phyloP scores from a whole-genome alignment of 2,329 filamentous ascomycete genomes.

The Didymella pomorum region DNA sequence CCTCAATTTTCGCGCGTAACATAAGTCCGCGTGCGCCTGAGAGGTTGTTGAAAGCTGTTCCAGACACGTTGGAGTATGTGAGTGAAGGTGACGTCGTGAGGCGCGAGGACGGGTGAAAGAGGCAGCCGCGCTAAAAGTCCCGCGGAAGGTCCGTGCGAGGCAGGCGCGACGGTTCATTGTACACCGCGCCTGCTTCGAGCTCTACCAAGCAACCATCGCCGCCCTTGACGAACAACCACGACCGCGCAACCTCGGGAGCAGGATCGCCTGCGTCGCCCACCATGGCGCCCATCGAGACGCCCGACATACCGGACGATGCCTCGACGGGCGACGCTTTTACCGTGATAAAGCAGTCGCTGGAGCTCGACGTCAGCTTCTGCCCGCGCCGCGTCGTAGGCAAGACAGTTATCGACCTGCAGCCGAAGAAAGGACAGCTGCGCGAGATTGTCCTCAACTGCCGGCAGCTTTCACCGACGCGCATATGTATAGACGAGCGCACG shows the following conservation, averaged over 20 bases:
- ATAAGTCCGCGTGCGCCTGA: no score
- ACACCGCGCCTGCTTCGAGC: slow-evolving; percentile 16
- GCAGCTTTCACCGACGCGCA: slow-evolving; percentile 65
- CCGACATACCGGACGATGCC: slow-evolving; percentile 41
- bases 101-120: slow-evolving; percentile 3
- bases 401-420: slow-evolving; percentile 81
- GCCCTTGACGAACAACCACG: slow-evolving; percentile 5
- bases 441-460: slow-evolving; percentile 68
- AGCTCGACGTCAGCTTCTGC: slow-evolving; percentile 87
- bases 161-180: slow-evolving; percentile 1
- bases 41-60: no score
- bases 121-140: slow-evolving; percentile 15
- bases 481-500: slow-evolving; percentile 55
- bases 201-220: slow-evolving; percentile 15
- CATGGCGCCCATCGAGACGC: slow-evolving; percentile 44
- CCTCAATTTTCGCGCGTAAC: no score
- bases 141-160: slow-evolving; percentile 16
- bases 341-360: slow-evolving; percentile 84
- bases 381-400: slow-evolving; percentile 77
- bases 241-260: slow-evolving; percentile 31
- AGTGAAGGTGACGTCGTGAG: slow-evolving; percentile 15
- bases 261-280: slow-evolving; percentile 39
- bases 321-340: slow-evolving; percentile 55
- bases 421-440: slow-evolving; percentile 63
- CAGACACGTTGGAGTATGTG: no score